Base-by-base conservation (phyloP, 1,284 basidiomycete species). In the Chalciporus sp. region DNA sequence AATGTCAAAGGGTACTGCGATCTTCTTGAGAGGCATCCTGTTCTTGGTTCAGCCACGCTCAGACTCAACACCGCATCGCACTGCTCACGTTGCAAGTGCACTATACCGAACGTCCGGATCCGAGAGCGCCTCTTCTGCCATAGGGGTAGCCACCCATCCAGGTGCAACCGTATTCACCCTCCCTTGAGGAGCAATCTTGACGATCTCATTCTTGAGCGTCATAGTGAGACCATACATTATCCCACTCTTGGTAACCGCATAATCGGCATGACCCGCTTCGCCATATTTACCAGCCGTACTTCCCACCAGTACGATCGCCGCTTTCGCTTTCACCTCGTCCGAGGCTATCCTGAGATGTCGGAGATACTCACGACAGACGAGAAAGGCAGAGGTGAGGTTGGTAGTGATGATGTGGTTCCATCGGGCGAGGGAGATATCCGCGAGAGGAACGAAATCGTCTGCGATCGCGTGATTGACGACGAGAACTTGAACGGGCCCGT, bases 121-220 rank as follows among this genome's bases (percentile, higher is more conserved):
- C 53, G 77, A 70, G 43, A 85, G 69, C 1, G 75, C 68, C 39
- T 74, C 70, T 48, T 71, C 76, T 2, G 81, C 83, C 84, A 85
- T 81, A 0, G 80, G 78, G 14, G 86, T 88, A 54, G 70, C 76
- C 2, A 85, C 83, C 86, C 86, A 90, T 3, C 87, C 88, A 9
- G 87, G 88, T 0, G 81, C 84, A 23, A 90, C 76, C 51, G 76
- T 78, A 56, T 90, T 90, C 17, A 89, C 86, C 26, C 89, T 76
- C 4, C 79, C 88, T 44, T 68, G 74, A 0, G 87, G 85, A 0
- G 86, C 86, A 55, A 90, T 83, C 64, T 82, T 82, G 26, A 90
- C 88, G 51, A 91, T 90, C 67, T 90, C 88, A 62, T 90, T 90
- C 72, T 90, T 90, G 57, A 90, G 76, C 2, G 82, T 78, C 54